phyloP scores from a whole-genome alignment of 1,284 basidiomycete genomes.

The Puccinia triticina region DNA sequence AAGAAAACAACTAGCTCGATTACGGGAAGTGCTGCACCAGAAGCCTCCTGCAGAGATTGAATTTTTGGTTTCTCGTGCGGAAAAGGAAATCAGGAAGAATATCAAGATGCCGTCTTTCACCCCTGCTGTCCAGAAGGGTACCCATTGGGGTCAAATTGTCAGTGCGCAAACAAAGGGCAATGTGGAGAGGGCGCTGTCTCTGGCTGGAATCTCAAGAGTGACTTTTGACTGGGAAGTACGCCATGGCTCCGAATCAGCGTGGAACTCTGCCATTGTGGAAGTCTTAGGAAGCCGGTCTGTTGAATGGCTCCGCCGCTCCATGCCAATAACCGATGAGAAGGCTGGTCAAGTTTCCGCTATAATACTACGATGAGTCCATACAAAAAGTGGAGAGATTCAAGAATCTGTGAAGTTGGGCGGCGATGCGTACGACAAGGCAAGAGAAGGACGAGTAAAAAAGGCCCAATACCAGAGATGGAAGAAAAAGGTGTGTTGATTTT shows the following conservation, averaged over 20 bases:
- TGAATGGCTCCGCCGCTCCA: neutral
- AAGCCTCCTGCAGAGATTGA: neutral
- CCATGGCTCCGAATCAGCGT: neutral
- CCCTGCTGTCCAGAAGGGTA: neutral
- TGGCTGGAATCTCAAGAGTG: neutral
- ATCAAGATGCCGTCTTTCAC: neutral
- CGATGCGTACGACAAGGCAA: neutral
- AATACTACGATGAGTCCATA: neutral
- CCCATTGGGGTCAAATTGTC: neutral
- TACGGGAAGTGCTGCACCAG: neutral
- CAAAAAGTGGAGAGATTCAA: constrained; percentile 8
- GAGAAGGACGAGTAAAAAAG: neutral
- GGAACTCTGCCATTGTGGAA: neutral
- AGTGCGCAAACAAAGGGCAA: neutral
- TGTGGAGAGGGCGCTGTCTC: neutral
- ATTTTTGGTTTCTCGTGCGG: neutral
- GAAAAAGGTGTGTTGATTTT: neutral
- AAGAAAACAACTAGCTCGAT: neutral
- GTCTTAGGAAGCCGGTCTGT: neutral
- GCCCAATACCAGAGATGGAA: neutral
- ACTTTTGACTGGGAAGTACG: constrained; percentile 7
- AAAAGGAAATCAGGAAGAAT: constrained; percentile 9
- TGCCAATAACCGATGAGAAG: neutral
- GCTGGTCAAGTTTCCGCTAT: neutral
- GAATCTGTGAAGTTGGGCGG: neutral